Conservation (phyloP, 164 flowering plant species). For the Santalum album region DNA sequence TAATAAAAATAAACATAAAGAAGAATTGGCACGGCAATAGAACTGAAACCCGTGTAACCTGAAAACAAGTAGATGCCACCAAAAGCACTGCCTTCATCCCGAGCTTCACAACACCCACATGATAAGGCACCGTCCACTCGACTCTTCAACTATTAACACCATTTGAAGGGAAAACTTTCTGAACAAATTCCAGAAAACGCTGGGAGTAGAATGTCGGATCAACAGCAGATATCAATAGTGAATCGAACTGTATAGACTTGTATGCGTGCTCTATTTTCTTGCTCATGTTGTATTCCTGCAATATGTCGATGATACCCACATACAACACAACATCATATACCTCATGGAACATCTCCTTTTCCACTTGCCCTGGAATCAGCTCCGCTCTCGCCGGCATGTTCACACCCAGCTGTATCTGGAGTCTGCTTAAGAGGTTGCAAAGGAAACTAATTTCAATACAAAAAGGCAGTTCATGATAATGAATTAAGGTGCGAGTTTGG, state of each 20-base stretch:
- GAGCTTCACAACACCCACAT: too few relatives aligned
- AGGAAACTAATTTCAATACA: too few relatives aligned
- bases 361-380: constrained; percentile 41
- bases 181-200: constrained; percentile 74
- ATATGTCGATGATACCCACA: constrained; percentile 84
- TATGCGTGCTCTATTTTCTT: constrained; percentile 93
- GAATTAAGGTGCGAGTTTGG: too few relatives aligned
- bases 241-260: constrained; percentile 87
- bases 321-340: constrained; percentile 83
- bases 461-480: too few relatives aligned
- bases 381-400: constrained; percentile 99
- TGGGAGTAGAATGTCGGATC: constrained; percentile 80
- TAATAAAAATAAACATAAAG: too few relatives aligned
- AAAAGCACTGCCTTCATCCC: too few relatives aligned
- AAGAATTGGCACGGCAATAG: too few relatives aligned
- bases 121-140: too few relatives aligned
- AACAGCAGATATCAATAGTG: constrained; percentile 92
- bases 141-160: constrained; percentile 11
- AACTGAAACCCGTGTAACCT: too few relatives aligned
- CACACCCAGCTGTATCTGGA: constrained; percentile 98
- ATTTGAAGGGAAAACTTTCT: constrained; percentile 69
- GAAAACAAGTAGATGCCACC: too few relatives aligned
- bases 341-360: constrained; percentile 44
- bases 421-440: constrained; percentile 30
- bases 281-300: constrained; percentile 85